phyloP scores from a whole-genome alignment of 345 rosid species.

The Eutrema japonicum region DNA sequence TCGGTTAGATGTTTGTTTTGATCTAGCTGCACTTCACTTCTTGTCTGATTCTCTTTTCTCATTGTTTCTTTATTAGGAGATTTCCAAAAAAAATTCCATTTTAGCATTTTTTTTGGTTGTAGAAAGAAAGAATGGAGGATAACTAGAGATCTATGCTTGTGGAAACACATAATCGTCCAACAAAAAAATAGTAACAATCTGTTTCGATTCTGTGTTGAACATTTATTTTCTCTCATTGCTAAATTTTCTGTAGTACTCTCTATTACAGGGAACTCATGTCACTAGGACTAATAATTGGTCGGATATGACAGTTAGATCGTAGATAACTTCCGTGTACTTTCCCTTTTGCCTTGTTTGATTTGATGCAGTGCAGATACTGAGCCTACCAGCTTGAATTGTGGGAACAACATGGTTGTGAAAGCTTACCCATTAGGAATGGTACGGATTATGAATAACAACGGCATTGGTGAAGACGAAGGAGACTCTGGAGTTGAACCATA shows the following conservation, averaged over 20 bases:
- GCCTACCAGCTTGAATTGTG: slow-evolving; percentile 42
- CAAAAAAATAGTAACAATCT: not conserved
- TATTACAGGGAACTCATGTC: slow-evolving; percentile 1
- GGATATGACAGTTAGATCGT: not conserved
- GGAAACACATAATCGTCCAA: not conserved
- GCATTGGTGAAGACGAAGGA: slow-evolving; percentile 52
- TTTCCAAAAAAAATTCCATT: not conserved
- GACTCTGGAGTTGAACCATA: slow-evolving; percentile 59
- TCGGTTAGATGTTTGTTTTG: slow-evolving; percentile 19
- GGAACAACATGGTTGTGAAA: slow-evolving; percentile 54
- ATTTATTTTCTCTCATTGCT: not conserved
- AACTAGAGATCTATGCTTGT: slow-evolving; percentile 20
- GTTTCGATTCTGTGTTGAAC: not conserved
- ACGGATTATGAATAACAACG: slow-evolving; percentile 40
- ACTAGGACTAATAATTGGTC: not conserved
- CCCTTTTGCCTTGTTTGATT: not conserved
- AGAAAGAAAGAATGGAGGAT: not conserved
- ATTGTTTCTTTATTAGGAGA: not conserved
- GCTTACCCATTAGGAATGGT: slow-evolving; percentile 63
- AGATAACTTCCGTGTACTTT: slow-evolving; percentile 2
- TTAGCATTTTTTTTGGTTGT: not conserved
- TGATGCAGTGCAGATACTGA: slow-evolving; percentile 62
- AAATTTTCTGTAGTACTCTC: not conserved
- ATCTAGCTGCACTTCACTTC: slow-evolving; percentile 18
- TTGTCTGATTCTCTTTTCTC: slow-evolving; percentile 3